These are phyloP conservation scores for Backusella circina DNA, from an alignment of 192 early-diverging fungal genomes.

Conservation along the genomic window DNA sequence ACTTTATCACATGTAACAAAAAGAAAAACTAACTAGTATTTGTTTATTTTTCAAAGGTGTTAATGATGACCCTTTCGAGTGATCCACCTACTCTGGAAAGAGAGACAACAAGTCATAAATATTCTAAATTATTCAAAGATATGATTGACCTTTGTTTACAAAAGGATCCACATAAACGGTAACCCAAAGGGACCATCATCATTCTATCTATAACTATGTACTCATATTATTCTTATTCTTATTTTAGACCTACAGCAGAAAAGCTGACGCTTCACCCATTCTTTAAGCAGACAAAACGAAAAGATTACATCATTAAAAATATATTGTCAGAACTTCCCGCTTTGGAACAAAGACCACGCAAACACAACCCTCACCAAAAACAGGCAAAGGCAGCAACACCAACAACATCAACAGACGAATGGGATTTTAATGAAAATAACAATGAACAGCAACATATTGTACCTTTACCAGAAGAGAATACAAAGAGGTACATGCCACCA, in stretches of 20 bases:
- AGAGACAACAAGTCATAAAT: slow-evolving; percentile 70
- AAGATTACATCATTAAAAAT: slow-evolving; percentile 55
- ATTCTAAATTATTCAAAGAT: slow-evolving; percentile 76
- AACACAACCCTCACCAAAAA: slow-evolving; percentile 44
- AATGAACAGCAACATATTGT: background rate
- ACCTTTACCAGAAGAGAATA: background rate
- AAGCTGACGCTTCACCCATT: slow-evolving; percentile 72
- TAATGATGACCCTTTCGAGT: slow-evolving; percentile 85
- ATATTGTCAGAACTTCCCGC: slow-evolving; percentile 62
- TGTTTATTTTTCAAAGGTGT: slow-evolving; percentile 29
- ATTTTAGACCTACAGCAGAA: slow-evolving; percentile 68
- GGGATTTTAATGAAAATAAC: slow-evolving; percentile 61
- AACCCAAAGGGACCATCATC: background rate
- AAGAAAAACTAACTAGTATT: background rate
- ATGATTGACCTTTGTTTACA: slow-evolving; percentile 81
- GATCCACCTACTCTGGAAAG: slow-evolving; percentile 83
- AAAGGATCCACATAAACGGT: slow-evolving; percentile 73
- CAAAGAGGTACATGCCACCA: background rate
- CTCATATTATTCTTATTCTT: background rate
- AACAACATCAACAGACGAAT: slow-evolving; percentile 51
- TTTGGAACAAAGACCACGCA: slow-evolving; percentile 65
- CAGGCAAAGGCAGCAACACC: slow-evolving; percentile 36
- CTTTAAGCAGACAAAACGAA: slow-evolving; percentile 75
- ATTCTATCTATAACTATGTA: background rate
- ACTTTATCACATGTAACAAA: background rate